Base-by-base conservation (phyloP, 352 stramenopile genomes). In the Globisporangium sylvaticum region DNA sequence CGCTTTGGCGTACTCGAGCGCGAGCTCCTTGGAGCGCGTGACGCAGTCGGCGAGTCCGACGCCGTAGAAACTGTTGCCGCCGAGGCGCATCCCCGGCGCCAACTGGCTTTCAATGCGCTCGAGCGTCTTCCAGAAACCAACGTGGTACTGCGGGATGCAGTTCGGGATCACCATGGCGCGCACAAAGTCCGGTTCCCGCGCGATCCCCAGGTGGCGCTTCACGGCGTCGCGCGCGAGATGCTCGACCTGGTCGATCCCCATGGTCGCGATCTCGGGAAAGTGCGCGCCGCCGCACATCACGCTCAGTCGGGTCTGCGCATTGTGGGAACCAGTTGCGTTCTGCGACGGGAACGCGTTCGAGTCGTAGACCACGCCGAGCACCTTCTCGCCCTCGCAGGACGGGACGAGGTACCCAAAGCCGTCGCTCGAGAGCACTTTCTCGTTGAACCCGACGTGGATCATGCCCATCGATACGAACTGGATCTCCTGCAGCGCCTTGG, bases 361-460 rank as follows among this genome's bases (percentile, higher is more conserved):
- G 80, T 97, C 89, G 69, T 90, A 97, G 22, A 97, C 87, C 56
- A 92, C 84, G 7, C 88, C 89, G 12, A 96, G 78, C 27, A 96
- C 75, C 27, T 80, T 78, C 64, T 96, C 74, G 34, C 79, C 79
- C 66, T 95, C 85, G 20, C 71, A 78, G 15, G 76, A 85, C 4
- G 89, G 89, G 20, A 97, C 78, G 52, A 97, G 79, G 57, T 97
- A 94, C 20, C 89, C 89, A 63, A 97, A 97, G 42, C 89, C 89
- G n/a, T 87, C 76, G 10, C 67, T 85, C 58, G 71, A 46, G 31
- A 95, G 72, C 67, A 92, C 73, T 20, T 77, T 66, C 0, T 76
- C 68, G 39, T 91, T 69, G 69, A 84, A 97, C 15, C 81, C 86
- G 12, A 96, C 74, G 58, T 95, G 90, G 15, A 96, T 78, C 64